Evolutionary conservation across 2,329 filamentous ascomycete species (phyloP), one percentile per base, ranked within the genome.

Genomic region (Talaromyces sp.): DNA sequence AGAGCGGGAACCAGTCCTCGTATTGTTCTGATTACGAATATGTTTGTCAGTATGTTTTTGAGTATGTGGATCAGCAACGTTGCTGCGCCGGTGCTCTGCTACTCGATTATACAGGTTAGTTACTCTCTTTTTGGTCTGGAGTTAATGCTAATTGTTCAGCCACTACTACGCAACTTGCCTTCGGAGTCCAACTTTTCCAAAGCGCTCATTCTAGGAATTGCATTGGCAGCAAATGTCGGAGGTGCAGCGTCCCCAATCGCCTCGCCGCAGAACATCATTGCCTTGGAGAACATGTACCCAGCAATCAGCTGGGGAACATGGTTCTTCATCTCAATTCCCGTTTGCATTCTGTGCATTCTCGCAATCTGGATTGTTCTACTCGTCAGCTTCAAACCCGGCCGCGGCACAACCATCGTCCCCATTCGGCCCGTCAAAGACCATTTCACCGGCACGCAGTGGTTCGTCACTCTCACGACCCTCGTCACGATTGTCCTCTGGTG

Each of bases 1-100:
- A 98, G 97, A 81, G 95, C 95, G 9, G 95, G 95, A 7, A 97
- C 95, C 3, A 90, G 89, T 72, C 95, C 95, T 10, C 85, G 89
- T 63, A 94, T 91, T 2, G 95, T 99, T 3, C 84, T 99, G 4
- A 80, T 99, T n/a, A 95, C 94, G 62, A 97, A 94, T 80, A 99
- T 99, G 95, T 93, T 97, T 72, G 95, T 99, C 49, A 93, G 94
- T 63, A 96, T 95, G 73, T 96, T 99, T 76, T 90, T 96, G 9
- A 97, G 93, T 72, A 99, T 99, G 95, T 92, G 96, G 84, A 98
- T 99, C 73, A 97, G 93, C 80, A 99, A 99, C 71, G 96, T 99
- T 33, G 95, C 95, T 1, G 94, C 96, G 1, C 95, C 95, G 0
- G 95, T 99, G 10, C 85, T 99, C 43, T 99, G 95, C 82, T 98